Evolutionary conservation across 495 filamentous ascomycete species (phyloP).

Genomic region (Podospora didyma): DNA sequence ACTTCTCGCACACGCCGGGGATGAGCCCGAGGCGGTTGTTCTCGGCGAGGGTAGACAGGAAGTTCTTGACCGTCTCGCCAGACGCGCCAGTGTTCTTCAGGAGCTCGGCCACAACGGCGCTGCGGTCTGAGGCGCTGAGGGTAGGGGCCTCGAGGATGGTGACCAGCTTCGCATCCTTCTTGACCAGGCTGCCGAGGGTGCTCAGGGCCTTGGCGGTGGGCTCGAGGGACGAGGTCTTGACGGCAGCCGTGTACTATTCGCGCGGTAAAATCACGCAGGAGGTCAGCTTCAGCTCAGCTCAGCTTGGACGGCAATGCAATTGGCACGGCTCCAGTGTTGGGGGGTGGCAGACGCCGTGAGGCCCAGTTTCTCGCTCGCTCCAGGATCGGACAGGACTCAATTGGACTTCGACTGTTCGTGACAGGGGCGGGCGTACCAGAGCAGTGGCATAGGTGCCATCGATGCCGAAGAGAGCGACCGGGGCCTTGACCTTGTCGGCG

Average conservation of each 20-base stretch:
- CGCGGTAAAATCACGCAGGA: conserved; percentile 34
- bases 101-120: conserved; percentile 76
- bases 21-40: conserved; percentile 91
- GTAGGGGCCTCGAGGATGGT: conserved; percentile 76
- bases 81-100: conserved; percentile 66
- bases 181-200: conserved; percentile 64
- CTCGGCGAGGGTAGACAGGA: conserved; percentile 81
- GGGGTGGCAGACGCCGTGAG: too few species aligned
- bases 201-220: conserved; percentile 70
- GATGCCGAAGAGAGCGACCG: conserved; percentile 87
- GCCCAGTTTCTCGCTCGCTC: neutral
- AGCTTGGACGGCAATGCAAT: neutral
- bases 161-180: conserved; percentile 75
- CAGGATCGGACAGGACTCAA: conserved; percentile 3
- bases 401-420: conserved; percentile 13
- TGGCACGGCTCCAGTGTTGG: neutral
- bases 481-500: conserved; percentile 71
- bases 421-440: conserved; percentile 63
- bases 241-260: conserved; percentile 84
- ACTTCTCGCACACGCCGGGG: conserved; percentile 81
- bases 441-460: conserved; percentile 98
- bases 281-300: too few species aligned
- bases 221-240: conserved; percentile 82
- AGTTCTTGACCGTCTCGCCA: conserved; percentile 87
- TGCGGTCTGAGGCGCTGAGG: conserved; percentile 72